Evolutionary conservation across 2,329 filamentous ascomycete species (phyloP).

Genomic region (Fusarium fracticaudum): DNA sequence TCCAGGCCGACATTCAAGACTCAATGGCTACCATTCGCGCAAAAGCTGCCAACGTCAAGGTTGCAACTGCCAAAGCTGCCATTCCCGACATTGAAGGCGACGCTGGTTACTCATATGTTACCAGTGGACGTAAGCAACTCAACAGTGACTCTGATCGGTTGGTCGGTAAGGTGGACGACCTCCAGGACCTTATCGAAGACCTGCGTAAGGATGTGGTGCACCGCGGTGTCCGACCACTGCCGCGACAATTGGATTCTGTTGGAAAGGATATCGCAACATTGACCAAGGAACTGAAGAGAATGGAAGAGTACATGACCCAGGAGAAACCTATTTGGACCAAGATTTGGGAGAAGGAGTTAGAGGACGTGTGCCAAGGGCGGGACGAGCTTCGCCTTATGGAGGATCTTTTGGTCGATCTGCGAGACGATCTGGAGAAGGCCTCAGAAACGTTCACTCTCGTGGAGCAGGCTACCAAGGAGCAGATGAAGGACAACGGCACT

Average conservation of each 20-base stretch:
- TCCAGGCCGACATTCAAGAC: constrained; percentile 86
- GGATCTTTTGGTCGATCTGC: constrained; percentile 89
- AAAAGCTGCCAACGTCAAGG: constrained; percentile 85
- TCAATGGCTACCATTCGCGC: constrained; percentile 86
- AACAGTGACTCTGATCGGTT: constrained; percentile 89
- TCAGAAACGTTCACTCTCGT: constrained; percentile 93
- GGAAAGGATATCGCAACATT: constrained; percentile 86
- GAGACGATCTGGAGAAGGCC: constrained; percentile 95
- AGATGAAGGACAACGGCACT: constrained; percentile 79
- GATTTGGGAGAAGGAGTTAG: constrained; percentile 98
- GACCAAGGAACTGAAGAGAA: constrained; percentile 87
- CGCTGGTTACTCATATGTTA: constrained; percentile 86
- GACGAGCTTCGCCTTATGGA: constrained; percentile 97
- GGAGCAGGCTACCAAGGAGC: constrained; percentile 97
- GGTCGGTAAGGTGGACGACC: constrained; percentile 90
- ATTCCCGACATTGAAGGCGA: constrained; percentile 79
- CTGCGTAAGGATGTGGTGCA: constrained; percentile 95
- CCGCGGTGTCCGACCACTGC: constrained; percentile 89
- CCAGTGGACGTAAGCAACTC: constrained; percentile 85
- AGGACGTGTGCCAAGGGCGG: constrained; percentile 94
- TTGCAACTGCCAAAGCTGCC: constrained; percentile 73
- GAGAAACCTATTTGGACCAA: constrained; percentile 99
- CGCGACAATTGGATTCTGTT: constrained; percentile 87
- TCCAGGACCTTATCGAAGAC: constrained; percentile 97
- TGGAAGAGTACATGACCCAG: constrained; percentile 89